Conservation (phyloP, 2,329 filamentous ascomycete genomes). For the Dryadomyces quercivorus region DNA sequence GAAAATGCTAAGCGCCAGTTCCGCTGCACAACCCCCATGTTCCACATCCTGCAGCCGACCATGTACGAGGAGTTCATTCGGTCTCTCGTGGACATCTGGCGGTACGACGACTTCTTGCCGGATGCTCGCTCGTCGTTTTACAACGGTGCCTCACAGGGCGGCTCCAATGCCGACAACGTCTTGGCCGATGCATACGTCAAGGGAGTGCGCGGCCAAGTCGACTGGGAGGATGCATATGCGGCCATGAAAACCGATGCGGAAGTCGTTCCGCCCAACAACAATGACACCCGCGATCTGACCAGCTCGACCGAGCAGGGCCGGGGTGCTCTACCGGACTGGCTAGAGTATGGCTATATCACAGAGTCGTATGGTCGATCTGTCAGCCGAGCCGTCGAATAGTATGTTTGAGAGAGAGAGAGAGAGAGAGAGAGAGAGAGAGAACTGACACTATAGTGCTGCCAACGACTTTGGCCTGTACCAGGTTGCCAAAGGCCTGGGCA, state of each 20-base stretch:
- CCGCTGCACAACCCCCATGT: constrained; percentile 50
- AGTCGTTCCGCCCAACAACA: constrained; percentile 44
- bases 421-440: too few species aligned
- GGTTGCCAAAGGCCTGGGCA: constrained; percentile 45
- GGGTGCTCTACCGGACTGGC: constrained; percentile 58
- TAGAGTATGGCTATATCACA: constrained; percentile 52
- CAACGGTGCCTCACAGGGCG: constrained; percentile 58
- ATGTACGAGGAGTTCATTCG: constrained; percentile 55
- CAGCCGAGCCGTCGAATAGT: constrained; percentile 53
- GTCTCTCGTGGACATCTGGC: constrained; percentile 56
- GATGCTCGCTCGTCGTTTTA: constrained; percentile 56
- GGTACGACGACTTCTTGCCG: constrained; percentile 50
- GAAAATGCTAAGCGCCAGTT: constrained; percentile 22
- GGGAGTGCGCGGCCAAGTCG: constrained; percentile 46
- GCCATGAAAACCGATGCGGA: constrained; percentile 60
- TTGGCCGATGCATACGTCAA: constrained; percentile 63
- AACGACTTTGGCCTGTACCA: constrained; percentile 59
- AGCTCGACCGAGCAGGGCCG: constrained; percentile 56
- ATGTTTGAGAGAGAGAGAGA: too few species aligned
- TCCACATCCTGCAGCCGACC: constrained; percentile 51
- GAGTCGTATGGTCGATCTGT: constrained; percentile 48
- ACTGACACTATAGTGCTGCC: background rate
- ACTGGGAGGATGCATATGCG: constrained; percentile 51
- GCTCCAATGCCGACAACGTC: constrained; percentile 59
- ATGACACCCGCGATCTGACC: constrained; percentile 42